A percentile compares a stretch with the other conserved stretches of the same genome.
Evolutionary conservation across 306 rosid species (phyloP).

Genomic region (Prunus mira): DNA sequence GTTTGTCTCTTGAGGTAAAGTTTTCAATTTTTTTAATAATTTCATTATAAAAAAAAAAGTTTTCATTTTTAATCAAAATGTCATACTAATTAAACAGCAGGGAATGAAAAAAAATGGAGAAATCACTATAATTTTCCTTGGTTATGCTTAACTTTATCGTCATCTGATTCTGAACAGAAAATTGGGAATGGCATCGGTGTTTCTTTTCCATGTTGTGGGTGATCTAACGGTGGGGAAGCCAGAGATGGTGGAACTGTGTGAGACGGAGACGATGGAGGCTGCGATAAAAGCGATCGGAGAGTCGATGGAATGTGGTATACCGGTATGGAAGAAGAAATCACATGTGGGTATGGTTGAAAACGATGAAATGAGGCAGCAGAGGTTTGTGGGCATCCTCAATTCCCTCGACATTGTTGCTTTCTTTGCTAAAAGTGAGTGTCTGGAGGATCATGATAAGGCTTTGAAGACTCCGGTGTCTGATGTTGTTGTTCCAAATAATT

Average conservation of each 20-base stretch:
- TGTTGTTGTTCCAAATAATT: constrained; percentile 52
- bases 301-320: constrained; percentile 76
- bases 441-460: constrained; percentile 85
- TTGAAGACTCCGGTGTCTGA: constrained; percentile 74
- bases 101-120: background rate
- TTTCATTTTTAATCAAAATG: background rate
- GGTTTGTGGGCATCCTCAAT: constrained; percentile 88
- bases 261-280: constrained; percentile 73
- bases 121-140: background rate
- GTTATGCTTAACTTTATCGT: background rate
- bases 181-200: constrained; percentile 81
- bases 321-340: constrained; percentile 79
- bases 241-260: constrained; percentile 81
- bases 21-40: background rate
- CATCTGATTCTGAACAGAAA: constrained; percentile 11
- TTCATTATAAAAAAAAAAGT: background rate
- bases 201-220: constrained; percentile 87
- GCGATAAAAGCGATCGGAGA: constrained; percentile 82
- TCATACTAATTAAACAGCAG: background rate
- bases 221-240: constrained; percentile 99
- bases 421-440: constrained; percentile 56
- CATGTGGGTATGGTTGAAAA: constrained; percentile 53
- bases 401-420: constrained; percentile 88
- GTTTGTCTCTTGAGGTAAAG: background rate
- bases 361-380: constrained; percentile 76